A percentile compares a stretch with the other conserved stretches of the same genome.
These are phyloP conservation scores for Stagonosporopsis chrysanthemi DNA, from an alignment of 2,329 filamentous ascomycete species.

Conservation along the genomic window DNA sequence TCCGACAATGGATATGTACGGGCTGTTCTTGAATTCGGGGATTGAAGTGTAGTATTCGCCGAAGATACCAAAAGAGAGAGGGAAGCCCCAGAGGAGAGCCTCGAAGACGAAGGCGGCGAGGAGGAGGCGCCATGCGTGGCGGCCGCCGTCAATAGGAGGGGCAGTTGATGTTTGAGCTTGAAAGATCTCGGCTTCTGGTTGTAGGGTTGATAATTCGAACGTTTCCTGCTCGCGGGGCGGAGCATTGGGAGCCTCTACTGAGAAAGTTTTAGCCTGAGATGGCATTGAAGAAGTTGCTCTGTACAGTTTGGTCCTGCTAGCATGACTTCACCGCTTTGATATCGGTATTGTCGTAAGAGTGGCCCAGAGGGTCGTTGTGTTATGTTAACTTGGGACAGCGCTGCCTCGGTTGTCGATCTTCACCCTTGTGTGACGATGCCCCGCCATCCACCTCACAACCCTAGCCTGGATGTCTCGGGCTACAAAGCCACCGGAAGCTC, in stretches of 20 bases:
- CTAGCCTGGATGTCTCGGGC: neutral
- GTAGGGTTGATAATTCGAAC: neutral
- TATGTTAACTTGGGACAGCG: neutral
- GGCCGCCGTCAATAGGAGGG: conserved; percentile 25
- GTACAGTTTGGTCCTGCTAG: neutral
- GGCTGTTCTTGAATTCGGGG: conserved; percentile 17
- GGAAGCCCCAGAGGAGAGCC: conserved; percentile 50
- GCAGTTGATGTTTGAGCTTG: conserved; percentile 5
- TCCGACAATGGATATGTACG: conserved; percentile 28
- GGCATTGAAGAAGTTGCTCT: neutral
- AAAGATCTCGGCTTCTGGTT: neutral
- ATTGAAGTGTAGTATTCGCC: conserved; percentile 30
- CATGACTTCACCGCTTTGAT: neutral
- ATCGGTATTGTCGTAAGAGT: too few species aligned
- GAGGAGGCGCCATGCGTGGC: conserved; percentile 59
- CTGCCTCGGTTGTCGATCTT: conserved; percentile 16
- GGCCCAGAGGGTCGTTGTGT: neutral
- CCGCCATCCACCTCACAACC: neutral
- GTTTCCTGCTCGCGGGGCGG: neutral
- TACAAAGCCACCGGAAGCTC: conserved; percentile 3
- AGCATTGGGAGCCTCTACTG: neutral
- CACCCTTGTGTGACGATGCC: neutral
- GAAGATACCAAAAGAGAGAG: conserved; percentile 36
- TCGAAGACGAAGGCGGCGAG: conserved; percentile 60
- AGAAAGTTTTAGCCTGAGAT: neutral